Evolutionary conservation across 257 asterid genomes (phyloP).

Genomic region (Jacaranda mimosifolia): DNA sequence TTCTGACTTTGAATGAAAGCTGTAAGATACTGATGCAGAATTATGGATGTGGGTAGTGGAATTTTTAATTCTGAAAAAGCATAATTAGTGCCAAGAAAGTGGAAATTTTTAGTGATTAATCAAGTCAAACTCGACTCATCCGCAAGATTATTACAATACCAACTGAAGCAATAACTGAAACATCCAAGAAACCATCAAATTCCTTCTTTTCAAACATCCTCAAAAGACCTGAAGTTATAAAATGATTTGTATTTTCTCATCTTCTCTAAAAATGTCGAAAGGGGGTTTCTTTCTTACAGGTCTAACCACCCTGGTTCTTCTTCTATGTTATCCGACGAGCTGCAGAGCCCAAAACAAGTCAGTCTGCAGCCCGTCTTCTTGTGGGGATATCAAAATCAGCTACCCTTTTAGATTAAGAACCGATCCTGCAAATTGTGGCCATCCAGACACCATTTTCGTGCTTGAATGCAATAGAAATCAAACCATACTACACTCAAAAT

Average conservation of each 20-base stretch:
- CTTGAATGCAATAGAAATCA: constrained; percentile 62
- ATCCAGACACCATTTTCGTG: constrained; percentile 35
- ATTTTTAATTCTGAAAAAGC: neutral
- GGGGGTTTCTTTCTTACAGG: neutral
- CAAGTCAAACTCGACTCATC: constrained; percentile 25
- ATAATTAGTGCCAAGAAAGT: constrained; percentile 25
- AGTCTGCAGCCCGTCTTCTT: constrained; percentile 55
- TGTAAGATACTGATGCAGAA: too few species aligned
- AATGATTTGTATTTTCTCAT: constrained; percentile 8
- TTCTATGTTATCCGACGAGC: constrained; percentile 19
- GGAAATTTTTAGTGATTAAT: neutral
- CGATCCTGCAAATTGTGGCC: constrained; percentile 44
- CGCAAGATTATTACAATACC: constrained; percentile 18
- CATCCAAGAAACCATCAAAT: constrained; percentile 23
- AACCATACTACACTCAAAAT: constrained; percentile 31
- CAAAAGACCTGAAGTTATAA: too few species aligned
- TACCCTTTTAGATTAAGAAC: constrained; percentile 53
- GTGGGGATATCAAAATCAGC: constrained; percentile 57
- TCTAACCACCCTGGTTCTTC: constrained; percentile 34
- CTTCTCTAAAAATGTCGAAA: constrained; percentile 35
- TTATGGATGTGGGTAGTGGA: neutral
- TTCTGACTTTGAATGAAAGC: constrained; percentile 34
- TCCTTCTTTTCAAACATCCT: neutral
- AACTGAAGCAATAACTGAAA: constrained; percentile 18
- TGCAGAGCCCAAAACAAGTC: constrained; percentile 49